Evolutionary conservation across 257 asterid species (phyloP), one percentile per base, ranked within the genome.

Genomic region (Mitragyna speciosa): DNA sequence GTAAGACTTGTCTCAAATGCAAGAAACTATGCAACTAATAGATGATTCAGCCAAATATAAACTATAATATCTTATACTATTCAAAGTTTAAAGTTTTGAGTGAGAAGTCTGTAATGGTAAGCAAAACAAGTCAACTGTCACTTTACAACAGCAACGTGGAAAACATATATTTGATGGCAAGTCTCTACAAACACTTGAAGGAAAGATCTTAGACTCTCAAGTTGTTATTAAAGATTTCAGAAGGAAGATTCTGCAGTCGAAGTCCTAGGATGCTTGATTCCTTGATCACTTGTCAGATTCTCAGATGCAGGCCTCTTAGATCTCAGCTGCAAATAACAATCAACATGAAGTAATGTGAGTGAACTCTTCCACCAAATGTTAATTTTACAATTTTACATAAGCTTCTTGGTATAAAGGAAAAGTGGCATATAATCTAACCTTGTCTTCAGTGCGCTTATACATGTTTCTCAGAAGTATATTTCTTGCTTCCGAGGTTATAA

Each of bases 291-390:
- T 8, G 76, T 52, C 48, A 85, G 79, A 83, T 67, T 87, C 51
- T 84, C 89, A 22, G 90, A 71, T 31, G 90, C 90, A 63, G 90
- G 86, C 77, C 90, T 84, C 85, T 87, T 87, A 16, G 73, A 81
- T 79, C 84, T 81, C 83, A 81, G 67, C 90, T 87, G 80, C 80
- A 76, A 76, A 24, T 17, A 73, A 19, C 69, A 54, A 47, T 63
- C 58, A 69, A 68, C 10, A 10, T 56, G 19, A 75, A 76, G 24
- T 36, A 36, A 33, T 10, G 36, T 8, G 61, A 48, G 73, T 10
- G 12, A 49, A 47, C 6, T 41, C 26, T 24, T 48, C 43, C 22
- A 9, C 52, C 59, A 3, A 12, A 31, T 49, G 26, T 19, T 41
- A 48, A 67, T 20, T 65, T 24, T n/a, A 22, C 39, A 31, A 28